A percentile compares a stretch with the other conserved stretches of the same genome.
These are phyloP conservation scores for Secale cereale DNA, from an alignment of 176 grass and related monocot genomes.

Conservation along the genomic window DNA sequence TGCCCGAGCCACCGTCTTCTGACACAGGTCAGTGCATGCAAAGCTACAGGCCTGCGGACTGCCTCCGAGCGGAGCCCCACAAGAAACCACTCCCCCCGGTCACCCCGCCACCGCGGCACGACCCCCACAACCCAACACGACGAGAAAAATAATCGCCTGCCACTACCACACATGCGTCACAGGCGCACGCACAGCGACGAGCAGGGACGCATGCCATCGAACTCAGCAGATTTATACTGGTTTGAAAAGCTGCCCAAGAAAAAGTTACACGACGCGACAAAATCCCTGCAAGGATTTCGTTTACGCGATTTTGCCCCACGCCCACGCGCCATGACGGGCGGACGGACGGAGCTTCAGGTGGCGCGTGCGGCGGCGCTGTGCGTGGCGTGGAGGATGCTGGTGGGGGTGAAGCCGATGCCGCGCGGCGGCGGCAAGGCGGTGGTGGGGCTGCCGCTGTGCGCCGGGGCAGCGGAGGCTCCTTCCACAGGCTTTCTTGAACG, in stretches of 20 bases:
- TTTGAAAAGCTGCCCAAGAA: constrained; percentile 13
- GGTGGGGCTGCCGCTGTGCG: neutral
- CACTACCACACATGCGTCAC: neutral
- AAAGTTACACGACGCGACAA: constrained; percentile 21
- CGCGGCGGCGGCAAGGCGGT: constrained; percentile 21
- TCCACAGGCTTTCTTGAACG: constrained; percentile 99
- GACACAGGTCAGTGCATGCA: constrained; percentile 34
- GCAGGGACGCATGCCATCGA: constrained; percentile 21
- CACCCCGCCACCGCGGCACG: constrained; percentile 16
- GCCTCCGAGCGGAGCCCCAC: constrained; percentile 11
- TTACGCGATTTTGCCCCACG: neutral
- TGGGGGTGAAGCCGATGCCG: constrained; percentile 55
- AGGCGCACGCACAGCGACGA: neutral
- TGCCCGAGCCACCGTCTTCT: constrained; percentile 32
- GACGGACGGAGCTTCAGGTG: constrained; percentile 20
- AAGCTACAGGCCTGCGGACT: neutral
- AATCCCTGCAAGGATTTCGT: constrained; percentile 41
- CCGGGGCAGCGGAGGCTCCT: constrained; percentile 28
- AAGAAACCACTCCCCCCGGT: neutral
- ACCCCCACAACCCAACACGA: constrained; percentile 33
- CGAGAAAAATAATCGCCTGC: constrained; percentile 30
- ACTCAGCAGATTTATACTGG: neutral
- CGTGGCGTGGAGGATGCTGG: constrained; percentile 46
- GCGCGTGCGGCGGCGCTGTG: constrained; percentile 43
- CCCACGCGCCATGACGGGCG: neutral